Percentiles rank a stretch among this genome's conserved stretches.
These are phyloP conservation scores for Trichoderma simmonsii DNA, from an alignment of 2,329 filamentous ascomycete genomes.

Conservation along the genomic window DNA sequence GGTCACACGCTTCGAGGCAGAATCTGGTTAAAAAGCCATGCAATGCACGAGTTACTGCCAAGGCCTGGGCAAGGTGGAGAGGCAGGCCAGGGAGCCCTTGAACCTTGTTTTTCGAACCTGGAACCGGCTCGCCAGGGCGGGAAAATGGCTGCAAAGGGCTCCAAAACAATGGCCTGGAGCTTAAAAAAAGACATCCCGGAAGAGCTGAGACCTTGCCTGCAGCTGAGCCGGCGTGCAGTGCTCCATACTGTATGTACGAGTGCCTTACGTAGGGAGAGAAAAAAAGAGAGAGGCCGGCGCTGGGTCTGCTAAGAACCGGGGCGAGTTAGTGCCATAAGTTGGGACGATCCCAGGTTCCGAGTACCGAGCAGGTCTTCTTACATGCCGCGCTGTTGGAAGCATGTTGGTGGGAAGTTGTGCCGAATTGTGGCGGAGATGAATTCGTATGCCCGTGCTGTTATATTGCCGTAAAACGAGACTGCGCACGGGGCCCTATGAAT, in stretches of 20 bases:
- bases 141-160: background rate
- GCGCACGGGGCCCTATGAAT: background rate
- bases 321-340: background rate
- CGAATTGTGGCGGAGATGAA: background rate
- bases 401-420: background rate
- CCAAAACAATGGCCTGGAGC: background rate
- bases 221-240: background rate
- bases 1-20: conserved; percentile 14
- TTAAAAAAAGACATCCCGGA: background rate
- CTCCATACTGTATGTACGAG: background rate
- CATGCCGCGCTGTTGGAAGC: background rate
- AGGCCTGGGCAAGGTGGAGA: conserved; percentile 2
- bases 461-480: background rate
- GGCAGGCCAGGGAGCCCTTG: background rate
- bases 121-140: background rate
- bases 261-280: background rate
- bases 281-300: background rate
- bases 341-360: background rate
- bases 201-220: background rate
- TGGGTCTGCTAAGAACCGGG: background rate
- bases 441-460: background rate
- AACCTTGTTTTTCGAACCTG: background rate
- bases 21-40: background rate
- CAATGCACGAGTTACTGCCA: background rate
- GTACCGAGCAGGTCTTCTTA: background rate